phyloP scores from a whole-genome alignment of 75 land plant species.

The Picea sitchensis region DNA sequence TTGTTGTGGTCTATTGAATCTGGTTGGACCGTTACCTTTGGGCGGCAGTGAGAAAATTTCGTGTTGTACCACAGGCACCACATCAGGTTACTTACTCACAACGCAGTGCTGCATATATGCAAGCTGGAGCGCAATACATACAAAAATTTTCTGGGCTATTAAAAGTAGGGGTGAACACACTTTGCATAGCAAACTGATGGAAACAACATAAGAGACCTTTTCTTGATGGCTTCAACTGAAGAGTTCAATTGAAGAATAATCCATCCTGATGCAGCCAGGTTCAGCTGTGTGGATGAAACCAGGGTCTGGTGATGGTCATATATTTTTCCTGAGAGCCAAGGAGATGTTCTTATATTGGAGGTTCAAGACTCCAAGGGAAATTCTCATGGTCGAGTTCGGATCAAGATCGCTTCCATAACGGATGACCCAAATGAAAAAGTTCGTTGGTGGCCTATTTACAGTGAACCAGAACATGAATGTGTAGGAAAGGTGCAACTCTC shows the following conservation, averaged over 20 bases:
- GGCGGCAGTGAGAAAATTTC: slow-evolving; percentile 52
- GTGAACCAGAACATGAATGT: slow-evolving; percentile 50
- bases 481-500: slow-evolving; percentile 73
- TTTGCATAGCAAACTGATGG: slow-evolving; percentile 28
- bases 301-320: slow-evolving; percentile 62
- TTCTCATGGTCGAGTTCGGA: slow-evolving; percentile 39
- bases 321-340: slow-evolving; percentile 68
- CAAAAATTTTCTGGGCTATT: slow-evolving; percentile 48
- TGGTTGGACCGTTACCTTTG: background rate
- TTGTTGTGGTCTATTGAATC: too few species aligned
- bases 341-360: slow-evolving; percentile 65
- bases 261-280: slow-evolving; percentile 15
- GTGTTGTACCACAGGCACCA: slow-evolving; percentile 46
- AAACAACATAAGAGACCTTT: slow-evolving; percentile 47
- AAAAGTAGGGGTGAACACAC: slow-evolving; percentile 53
- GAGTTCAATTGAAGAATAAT: slow-evolving; percentile 48
- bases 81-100: slow-evolving; percentile 35
- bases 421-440: slow-evolving; percentile 55
- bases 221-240: slow-evolving; percentile 59
- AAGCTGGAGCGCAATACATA: slow-evolving; percentile 65
- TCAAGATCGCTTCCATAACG: slow-evolving; percentile 51
- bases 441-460: slow-evolving; percentile 76
- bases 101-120: slow-evolving; percentile 36
- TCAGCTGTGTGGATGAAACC: slow-evolving; percentile 45
- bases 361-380: slow-evolving; percentile 47